A percentile compares a stretch with the other conserved stretches of the same genome.
phyloP scores from a whole-genome alignment of 192 early-diverging fungal species.

The Backusella mclennaniae region DNA sequence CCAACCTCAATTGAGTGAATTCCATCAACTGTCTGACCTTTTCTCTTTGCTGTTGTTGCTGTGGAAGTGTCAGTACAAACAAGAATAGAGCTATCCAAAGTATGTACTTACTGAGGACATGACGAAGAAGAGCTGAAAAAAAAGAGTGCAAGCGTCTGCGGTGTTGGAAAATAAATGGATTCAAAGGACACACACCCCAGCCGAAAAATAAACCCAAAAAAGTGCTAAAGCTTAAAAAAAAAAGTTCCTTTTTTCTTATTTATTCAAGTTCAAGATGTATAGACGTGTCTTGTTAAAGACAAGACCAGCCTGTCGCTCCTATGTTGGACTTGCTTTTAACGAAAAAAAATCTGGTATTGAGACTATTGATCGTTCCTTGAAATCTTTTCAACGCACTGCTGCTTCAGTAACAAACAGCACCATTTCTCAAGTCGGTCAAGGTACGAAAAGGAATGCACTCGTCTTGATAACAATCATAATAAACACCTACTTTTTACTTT shows the following conservation, averaged over 20 bases:
- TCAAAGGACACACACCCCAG: background rate
- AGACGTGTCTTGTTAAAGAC: background rate
- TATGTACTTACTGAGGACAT: background rate
- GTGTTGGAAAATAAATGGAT: constrained; percentile 3
- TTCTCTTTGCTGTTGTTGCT: constrained; percentile 7
- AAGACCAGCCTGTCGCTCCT: constrained; percentile 2
- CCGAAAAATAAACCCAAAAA: background rate
- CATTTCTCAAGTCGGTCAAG: constrained; percentile 21
- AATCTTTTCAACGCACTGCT: constrained; percentile 20
- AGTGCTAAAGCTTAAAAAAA: background rate
- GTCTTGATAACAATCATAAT: background rate
- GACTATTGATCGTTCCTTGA: constrained; percentile 24
- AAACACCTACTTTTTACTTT: background rate
- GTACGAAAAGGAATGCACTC: background rate
- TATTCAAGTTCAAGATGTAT: constrained; percentile 2
- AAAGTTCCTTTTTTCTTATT: background rate
- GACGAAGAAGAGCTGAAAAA: background rate
- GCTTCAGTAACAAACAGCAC: constrained; percentile 1
- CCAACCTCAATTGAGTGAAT: constrained; percentile 10
- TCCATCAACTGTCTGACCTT: constrained; percentile 1
- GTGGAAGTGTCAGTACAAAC: background rate
- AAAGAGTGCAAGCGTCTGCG: background rate
- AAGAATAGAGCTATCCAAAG: background rate
- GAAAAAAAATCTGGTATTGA: background rate
- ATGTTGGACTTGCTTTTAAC: constrained; percentile 24